Percentiles rank a stretch among this genome's conserved stretches.
These are phyloP conservation scores for Kodamaea hsintzibuensis DNA, from an alignment of 805 yeast genomes.

Conservation along the genomic window DNA sequence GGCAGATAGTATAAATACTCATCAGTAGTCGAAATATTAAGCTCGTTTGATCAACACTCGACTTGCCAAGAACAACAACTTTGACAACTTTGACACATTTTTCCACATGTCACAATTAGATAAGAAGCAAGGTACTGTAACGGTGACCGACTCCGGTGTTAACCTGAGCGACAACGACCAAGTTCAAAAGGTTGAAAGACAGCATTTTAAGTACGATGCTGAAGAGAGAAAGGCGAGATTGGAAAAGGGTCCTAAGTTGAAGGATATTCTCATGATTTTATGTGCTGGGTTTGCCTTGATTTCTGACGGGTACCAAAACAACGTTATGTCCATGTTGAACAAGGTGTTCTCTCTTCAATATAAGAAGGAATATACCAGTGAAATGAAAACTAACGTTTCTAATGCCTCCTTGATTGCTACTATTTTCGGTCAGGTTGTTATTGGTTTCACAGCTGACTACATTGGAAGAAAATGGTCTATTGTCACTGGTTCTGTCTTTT, in stretches of 20 bases:
- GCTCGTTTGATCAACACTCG: not conserved
- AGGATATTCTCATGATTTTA: constrained; percentile 46
- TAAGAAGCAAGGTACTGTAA: constrained; percentile 4
- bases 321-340: constrained; percentile 70
- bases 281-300: constrained; percentile 76
- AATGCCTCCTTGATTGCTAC: constrained; percentile 71
- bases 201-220: constrained; percentile 31
- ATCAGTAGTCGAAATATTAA: not conserved
- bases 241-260: constrained; percentile 22
- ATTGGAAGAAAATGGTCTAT: constrained; percentile 74
- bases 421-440: constrained; percentile 64
- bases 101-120: not conserved
- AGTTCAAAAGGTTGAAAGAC: not conserved
- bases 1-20: not conserved
- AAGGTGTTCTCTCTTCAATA: constrained; percentile 50
- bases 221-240: constrained; percentile 33
- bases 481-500: constrained; percentile 57
- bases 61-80: not conserved
- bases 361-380: constrained; percentile 44
- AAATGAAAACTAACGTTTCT: constrained; percentile 64
- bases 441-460: constrained; percentile 66
- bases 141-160: constrained; percentile 1
- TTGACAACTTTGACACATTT: constrained; percentile 1
- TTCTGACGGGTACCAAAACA: constrained; percentile 78
- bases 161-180: constrained; percentile 7